phyloP scores from a whole-genome alignment of 768 basidiomycete genomes.

The Russula sp. region DNA sequence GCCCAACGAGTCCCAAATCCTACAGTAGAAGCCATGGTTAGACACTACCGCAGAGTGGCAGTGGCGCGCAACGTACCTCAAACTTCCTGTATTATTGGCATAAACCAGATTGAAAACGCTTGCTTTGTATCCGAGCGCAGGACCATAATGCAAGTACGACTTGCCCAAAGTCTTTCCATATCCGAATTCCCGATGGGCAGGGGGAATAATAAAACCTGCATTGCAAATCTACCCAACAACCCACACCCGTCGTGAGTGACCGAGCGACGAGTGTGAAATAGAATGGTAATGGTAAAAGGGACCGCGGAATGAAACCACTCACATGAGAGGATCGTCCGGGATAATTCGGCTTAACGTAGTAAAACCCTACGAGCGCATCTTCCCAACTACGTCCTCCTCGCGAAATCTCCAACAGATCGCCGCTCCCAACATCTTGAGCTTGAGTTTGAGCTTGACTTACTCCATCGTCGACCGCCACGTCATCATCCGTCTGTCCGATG shows the following conservation, averaged over 20 bases:
- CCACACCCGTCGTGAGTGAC: neutral
- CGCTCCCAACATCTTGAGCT: neutral
- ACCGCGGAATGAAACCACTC: constrained; percentile 37
- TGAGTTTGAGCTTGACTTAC: neutral
- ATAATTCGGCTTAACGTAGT: constrained; percentile 89
- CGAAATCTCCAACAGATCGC: constrained; percentile 44
- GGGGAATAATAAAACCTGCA: constrained; percentile 81
- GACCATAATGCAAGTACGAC: constrained; percentile 80
- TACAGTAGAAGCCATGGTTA: constrained; percentile 30
- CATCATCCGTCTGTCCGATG: constrained; percentile 37
- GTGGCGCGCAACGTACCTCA: constrained; percentile 46
- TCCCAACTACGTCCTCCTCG: constrained; percentile 57
- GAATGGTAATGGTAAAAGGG: neutral
- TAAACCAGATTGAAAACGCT: constrained; percentile 93
- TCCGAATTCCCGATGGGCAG: constrained; percentile 56
- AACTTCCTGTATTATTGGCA: constrained; percentile 73
- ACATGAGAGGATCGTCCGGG: constrained; percentile 89
- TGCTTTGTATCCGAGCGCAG: constrained; percentile 68
- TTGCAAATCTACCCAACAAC: constrained; percentile 67
- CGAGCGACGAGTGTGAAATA: neutral
- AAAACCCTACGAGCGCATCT: constrained; percentile 70
- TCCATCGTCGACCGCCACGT: constrained; percentile 1
- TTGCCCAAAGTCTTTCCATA: constrained; percentile 70
- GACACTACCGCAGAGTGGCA: constrained; percentile 9
- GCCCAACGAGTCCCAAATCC: constrained; percentile 81